Percentiles rank a stretch among this genome's conserved stretches.
Conservation (phyloP, 106 monocot genomes). For the Amphibolis antarctica region DNA sequence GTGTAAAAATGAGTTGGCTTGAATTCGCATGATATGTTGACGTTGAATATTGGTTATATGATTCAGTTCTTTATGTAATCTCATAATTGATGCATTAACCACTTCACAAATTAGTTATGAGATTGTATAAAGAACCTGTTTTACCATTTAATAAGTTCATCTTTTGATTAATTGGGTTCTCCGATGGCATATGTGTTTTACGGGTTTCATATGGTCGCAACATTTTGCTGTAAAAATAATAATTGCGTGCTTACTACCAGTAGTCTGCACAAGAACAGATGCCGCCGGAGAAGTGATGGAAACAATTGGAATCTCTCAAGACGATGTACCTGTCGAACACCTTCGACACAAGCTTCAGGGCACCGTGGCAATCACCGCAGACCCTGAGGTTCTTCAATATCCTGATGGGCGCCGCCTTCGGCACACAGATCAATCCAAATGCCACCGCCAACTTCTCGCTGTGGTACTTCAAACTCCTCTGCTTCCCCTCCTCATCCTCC, state of each 20-base stretch:
- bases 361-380: conserved; percentile 56
- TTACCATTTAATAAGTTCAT: no score
- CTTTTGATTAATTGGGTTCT: no score
- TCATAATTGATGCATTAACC: no score
- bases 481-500: conserved; percentile 24
- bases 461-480: conserved; percentile 29
- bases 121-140: no score
- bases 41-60: no score
- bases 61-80: no score
- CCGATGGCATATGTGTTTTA: no score
- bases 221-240: no score
- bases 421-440: conserved; percentile 33
- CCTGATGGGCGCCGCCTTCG: conserved; percentile 27
- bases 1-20: no score
- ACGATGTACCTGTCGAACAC: conserved; percentile 35
- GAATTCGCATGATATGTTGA: no score
- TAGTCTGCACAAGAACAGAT: conserved; percentile 53
- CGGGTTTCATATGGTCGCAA: no score
- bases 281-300: conserved; percentile 49
- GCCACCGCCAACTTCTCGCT: conserved; percentile 65
- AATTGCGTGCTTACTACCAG: conserved; percentile 19
- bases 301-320: conserved; percentile 46
- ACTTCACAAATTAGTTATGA: no score
- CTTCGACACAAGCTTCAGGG: conserved; percentile 40
- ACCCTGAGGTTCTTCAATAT: conserved; percentile 60